These are phyloP conservation scores for Saitoella complicata DNA, from an alignment of 805 yeast genomes.

Conservation along the genomic window DNA sequence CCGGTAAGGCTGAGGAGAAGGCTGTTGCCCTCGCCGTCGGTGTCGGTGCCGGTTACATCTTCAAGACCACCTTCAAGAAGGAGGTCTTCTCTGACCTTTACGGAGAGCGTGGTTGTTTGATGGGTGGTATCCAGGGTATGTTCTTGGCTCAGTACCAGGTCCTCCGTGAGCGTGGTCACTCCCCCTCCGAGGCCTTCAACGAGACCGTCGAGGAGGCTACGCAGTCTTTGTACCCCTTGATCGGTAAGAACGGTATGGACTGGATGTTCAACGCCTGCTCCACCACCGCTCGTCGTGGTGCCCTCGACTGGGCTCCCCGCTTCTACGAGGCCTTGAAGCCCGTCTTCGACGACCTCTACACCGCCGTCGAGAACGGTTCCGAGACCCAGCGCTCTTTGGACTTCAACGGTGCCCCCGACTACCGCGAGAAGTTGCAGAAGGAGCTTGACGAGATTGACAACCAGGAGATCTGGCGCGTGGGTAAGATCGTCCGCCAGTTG, in stretches of 20 bases:
- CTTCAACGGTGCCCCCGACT: slow-evolving; percentile 95
- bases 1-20: slow-evolving; percentile 98
- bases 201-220: slow-evolving; percentile 99
- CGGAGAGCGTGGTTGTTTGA: slow-evolving; percentile 99
- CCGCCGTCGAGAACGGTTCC: slow-evolving; percentile 84
- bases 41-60: slow-evolving; percentile 98
- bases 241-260: slow-evolving; percentile 99
- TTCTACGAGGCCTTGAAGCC: slow-evolving; percentile 98
- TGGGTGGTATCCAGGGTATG: slow-evolving; percentile 99
- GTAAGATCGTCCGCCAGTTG: slow-evolving; percentile 98
- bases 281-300: slow-evolving; percentile 99
- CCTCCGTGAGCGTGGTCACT: slow-evolving; percentile 97
- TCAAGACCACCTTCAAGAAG: slow-evolving; percentile 98
- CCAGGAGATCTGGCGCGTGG: slow-evolving; percentile 99
- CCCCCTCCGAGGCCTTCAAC: slow-evolving; percentile 99
- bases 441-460: slow-evolving; percentile 87
- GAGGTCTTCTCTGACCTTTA: slow-evolving; percentile 98
- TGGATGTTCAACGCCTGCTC: slow-evolving; percentile 99
- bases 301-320: slow-evolving; percentile 98
- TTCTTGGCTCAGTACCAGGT: slow-evolving; percentile 99
- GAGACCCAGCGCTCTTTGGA: slow-evolving; percentile 97
- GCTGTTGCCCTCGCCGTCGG: slow-evolving; percentile 98
- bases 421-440: slow-evolving; percentile 88
- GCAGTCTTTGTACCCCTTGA: slow-evolving; percentile 95
- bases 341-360: slow-evolving; percentile 90